phyloP scores from a whole-genome alignment of 2,329 filamentous ascomycete species.

The Monosporascus sp. region DNA sequence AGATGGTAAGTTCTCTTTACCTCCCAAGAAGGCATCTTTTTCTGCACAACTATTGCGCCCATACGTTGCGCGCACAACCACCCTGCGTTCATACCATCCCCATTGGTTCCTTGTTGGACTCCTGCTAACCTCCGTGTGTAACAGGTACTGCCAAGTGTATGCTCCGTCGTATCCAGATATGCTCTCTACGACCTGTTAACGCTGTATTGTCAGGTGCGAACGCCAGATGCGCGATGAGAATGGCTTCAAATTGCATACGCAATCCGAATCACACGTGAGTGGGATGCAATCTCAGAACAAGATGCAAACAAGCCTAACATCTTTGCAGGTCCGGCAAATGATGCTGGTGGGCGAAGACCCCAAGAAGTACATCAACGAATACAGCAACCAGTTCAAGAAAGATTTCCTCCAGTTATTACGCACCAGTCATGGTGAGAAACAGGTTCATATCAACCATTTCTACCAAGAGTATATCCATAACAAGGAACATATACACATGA shows the following conservation, averaged over 20 bases:
- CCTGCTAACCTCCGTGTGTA: neutral
- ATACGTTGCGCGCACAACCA: too few species aligned
- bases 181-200: neutral
- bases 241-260: slow-evolving; percentile 83
- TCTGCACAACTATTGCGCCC: too few species aligned
- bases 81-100: too few species aligned
- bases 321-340: slow-evolving; percentile 64
- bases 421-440: slow-evolving; percentile 87
- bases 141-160: slow-evolving; percentile 63
- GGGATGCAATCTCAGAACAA: slow-evolving; percentile 5
- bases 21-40: too few species aligned
- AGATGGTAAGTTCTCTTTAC: slow-evolving; percentile 54
- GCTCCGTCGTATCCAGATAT: too few species aligned
- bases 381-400: slow-evolving; percentile 71
- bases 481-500: slow-evolving; percentile 89
- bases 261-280: slow-evolving; percentile 69
- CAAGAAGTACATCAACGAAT: slow-evolving; percentile 77
- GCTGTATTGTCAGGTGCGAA: slow-evolving; percentile 47
- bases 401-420: slow-evolving; percentile 74
- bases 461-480: slow-evolving; percentile 91
- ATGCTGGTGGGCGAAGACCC: slow-evolving; percentile 81
- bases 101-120: neutral
- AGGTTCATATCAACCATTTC: slow-evolving; percentile 83
- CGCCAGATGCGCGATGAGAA: slow-evolving; percentile 79
- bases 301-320: neutral